Percentiles rank a stretch among this genome's conserved stretches.
phyloP scores from a whole-genome alignment of 2,329 filamentous ascomycete genomes.

The Rhynchosporium secalis region DNA sequence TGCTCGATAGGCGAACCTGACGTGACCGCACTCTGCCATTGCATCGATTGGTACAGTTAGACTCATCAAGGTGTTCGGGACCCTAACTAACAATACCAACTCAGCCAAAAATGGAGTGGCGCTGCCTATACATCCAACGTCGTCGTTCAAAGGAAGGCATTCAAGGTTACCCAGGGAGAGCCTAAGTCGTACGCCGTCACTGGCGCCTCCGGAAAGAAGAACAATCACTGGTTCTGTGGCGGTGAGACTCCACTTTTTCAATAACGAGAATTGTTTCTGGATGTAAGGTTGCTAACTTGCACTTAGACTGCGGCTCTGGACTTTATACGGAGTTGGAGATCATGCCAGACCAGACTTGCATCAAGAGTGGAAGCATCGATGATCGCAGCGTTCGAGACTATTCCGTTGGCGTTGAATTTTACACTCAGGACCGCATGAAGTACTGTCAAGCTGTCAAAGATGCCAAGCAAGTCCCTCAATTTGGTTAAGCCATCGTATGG shows the following conservation, averaged over 20 bases:
- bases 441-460: constrained; percentile 47
- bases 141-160: constrained; percentile 48
- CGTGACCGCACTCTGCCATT: constrained; percentile 52
- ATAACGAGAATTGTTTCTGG: constrained; percentile 25
- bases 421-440: constrained; percentile 49
- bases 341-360: constrained; percentile 50
- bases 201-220: constrained; percentile 53
- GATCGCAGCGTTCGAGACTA: constrained; percentile 45
- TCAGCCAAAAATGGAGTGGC: constrained; percentile 50
- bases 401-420: constrained; percentile 51
- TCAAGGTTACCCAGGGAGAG: constrained; percentile 51
- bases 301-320: constrained; percentile 47
- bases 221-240: constrained; percentile 56
- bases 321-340: constrained; percentile 54
- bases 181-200: constrained; percentile 49
- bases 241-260: not conserved
- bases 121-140: constrained; percentile 54
- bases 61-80: constrained; percentile 6
- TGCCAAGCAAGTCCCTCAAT: constrained; percentile 48
- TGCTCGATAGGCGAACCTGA: constrained; percentile 43
- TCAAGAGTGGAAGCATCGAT: constrained; percentile 55
- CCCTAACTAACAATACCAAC: not conserved
- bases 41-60: constrained; percentile 45
- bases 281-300: not conserved
- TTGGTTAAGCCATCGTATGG: constrained; percentile 15